Conservation (phyloP, 1,284 basidiomycete genomes). For the Afroboletus lepidellus region DNA sequence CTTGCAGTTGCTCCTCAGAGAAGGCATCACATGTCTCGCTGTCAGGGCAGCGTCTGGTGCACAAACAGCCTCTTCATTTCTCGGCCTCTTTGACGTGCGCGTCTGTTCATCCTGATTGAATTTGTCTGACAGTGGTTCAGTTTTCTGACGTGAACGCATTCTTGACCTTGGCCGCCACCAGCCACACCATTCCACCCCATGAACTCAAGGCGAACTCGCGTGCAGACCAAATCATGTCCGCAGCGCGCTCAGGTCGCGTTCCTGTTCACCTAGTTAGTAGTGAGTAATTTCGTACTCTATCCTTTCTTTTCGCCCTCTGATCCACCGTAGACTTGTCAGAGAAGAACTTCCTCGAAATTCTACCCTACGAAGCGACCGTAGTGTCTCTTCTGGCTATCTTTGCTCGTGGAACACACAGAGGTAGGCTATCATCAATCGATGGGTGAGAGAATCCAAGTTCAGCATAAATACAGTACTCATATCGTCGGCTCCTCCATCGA, state of each 20-base stretch:
- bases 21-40: conserved; percentile 62
- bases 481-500: conserved; percentile 38
- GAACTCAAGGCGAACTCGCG: conserved; percentile 57
- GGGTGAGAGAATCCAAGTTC: conserved; percentile 5
- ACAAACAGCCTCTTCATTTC: conserved; percentile 37
- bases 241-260: conserved; percentile 68
- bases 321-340: conserved; percentile 64
- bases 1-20: conserved; percentile 56
- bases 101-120: neutral
- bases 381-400: conserved; percentile 64
- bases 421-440: conserved; percentile 36
- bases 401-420: conserved; percentile 66
- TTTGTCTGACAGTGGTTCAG: conserved; percentile 38
- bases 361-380: conserved; percentile 61
- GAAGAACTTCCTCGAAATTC: conserved; percentile 69
- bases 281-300: conserved; percentile 43
- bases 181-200: conserved; percentile 61
- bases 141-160: conserved; percentile 82
- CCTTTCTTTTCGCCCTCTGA: conserved; percentile 1
- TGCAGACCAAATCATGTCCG: conserved; percentile 64
- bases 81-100: conserved; percentile 74
- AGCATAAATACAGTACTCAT: conserved; percentile 46
- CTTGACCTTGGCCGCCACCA: conserved; percentile 72
- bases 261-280: conserved; percentile 74
- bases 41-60: conserved; percentile 44